Percentiles rank a stretch among this genome's conserved stretches.
Conservation (phyloP, 73 alveolate species). For the Paramecium caudatum region DNA sequence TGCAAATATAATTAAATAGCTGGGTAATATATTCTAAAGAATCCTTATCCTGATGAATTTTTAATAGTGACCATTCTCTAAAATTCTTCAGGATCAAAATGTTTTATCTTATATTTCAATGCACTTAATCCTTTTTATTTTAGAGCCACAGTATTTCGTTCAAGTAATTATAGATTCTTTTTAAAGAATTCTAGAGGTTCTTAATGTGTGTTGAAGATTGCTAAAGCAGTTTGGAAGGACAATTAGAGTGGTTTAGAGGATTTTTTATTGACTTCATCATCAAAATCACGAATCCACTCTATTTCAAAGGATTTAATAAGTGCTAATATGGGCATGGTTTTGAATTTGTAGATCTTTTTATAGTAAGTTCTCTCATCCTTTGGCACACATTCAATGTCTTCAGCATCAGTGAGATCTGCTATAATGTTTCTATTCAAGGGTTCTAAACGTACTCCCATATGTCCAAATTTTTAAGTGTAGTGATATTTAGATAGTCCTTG, state of each 20-base stretch:
- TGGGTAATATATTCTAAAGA: constrained; percentile 20
- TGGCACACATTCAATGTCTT: constrained; percentile 28
- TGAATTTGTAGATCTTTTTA: constrained; percentile 1
- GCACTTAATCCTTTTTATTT: constrained; percentile 25
- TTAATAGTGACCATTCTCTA: neutral
- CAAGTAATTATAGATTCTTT: neutral
- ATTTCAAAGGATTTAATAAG: constrained; percentile 13
- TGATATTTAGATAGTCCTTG: constrained; percentile 21
- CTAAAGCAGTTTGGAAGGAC: neutral
- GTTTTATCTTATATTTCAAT: neutral
- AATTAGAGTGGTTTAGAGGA: neutral
- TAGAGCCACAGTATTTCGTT: constrained; percentile 13
- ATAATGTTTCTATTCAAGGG: constrained; percentile 2
- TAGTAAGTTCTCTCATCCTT: constrained; percentile 25
- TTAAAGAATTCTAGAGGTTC: neutral
- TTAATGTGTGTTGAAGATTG: neutral
- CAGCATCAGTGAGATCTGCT: constrained; percentile 23
- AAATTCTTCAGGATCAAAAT: neutral
- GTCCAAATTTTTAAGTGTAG: constrained; percentile 44
- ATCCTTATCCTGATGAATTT: constrained; percentile 30
- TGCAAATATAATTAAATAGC: neutral
- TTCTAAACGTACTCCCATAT: neutral
- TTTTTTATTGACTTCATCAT: constrained; percentile 2
- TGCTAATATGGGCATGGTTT: constrained; percentile 32
- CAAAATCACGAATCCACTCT: constrained; percentile 17